Evolutionary conservation across 139 green algal species (phyloP).

Genomic region (Chlamydomonas sp.): DNA sequence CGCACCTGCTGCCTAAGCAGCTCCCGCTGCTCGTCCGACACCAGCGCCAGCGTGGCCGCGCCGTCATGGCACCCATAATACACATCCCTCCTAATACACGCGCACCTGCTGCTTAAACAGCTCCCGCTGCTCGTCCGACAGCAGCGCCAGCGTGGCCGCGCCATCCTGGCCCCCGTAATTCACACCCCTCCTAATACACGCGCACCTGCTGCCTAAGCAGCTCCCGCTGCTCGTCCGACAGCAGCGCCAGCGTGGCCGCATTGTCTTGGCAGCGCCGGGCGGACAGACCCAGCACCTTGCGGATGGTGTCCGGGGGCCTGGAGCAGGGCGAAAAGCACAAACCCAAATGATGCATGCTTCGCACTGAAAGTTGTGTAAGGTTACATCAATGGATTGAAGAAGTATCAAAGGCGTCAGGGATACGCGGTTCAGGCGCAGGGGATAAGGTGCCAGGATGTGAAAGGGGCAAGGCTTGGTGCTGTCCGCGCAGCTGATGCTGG

Average conservation of each 20-base stretch:
- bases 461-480: no score
- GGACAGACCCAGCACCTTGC: conserved; percentile 43
- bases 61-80: not conserved
- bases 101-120: conserved; percentile 63
- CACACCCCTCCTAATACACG: not conserved
- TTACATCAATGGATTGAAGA: not conserved
- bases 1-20: conserved; percentile 63
- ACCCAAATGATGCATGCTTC: not conserved
- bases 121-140: no score
- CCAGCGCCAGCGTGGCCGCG: not conserved
- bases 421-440: no score
- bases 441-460: no score
- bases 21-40: no score
- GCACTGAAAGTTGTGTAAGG: not conserved
- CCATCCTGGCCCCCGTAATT: not conserved
- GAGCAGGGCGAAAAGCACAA: not conserved
- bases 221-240: conserved; percentile 48
- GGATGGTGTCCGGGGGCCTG: conserved; percentile 56
- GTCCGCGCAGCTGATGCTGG: no score
- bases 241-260: conserved; percentile 21
- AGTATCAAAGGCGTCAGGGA: not conserved
- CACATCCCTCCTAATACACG: not conserved
- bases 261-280: conserved; percentile 59
- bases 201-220: conserved; percentile 64
- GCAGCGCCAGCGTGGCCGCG: not conserved